Conservation (phyloP, 2,329 filamentous ascomycete genomes). For the Pseudocercospora eumusae region DNA sequence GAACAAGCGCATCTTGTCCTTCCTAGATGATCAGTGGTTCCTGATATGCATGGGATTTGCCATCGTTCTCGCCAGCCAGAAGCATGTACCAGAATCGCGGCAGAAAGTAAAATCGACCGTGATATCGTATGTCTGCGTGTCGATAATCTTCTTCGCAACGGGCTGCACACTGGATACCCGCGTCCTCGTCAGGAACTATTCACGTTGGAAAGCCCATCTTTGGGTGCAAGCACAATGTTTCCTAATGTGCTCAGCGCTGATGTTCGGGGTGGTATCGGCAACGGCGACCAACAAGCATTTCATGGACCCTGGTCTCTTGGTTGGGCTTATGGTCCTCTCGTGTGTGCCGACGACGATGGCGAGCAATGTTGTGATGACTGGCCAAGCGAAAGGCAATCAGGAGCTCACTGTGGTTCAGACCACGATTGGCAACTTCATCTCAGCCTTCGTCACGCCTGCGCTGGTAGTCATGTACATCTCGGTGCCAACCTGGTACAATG, state of each 20-base stretch:
- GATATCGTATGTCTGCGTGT: constrained; percentile 68
- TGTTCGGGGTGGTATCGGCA: constrained; percentile 58
- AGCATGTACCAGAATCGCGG: constrained; percentile 58
- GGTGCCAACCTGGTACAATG: constrained; percentile 55
- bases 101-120: constrained; percentile 52
- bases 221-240: constrained; percentile 69
- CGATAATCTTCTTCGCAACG: constrained; percentile 70
- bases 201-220: constrained; percentile 68
- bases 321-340: constrained; percentile 67
- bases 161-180: constrained; percentile 67
- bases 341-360: constrained; percentile 72
- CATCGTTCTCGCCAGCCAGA: constrained; percentile 56
- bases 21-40: constrained; percentile 62
- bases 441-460: constrained; percentile 66
- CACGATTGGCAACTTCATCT: constrained; percentile 68
- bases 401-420: constrained; percentile 59
- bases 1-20: constrained; percentile 10
- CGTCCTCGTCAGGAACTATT: constrained; percentile 62
- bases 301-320: constrained; percentile 65
- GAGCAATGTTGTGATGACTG: constrained; percentile 75
- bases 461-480: constrained; percentile 64
- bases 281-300: constrained; percentile 52
- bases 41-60: constrained; percentile 61
- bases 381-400: constrained; percentile 63
- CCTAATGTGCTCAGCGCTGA: constrained; percentile 63